These are phyloP conservation scores for Sanghuangporus weigelae DNA, from an alignment of 1,284 basidiomycete species.

Conservation along the genomic window DNA sequence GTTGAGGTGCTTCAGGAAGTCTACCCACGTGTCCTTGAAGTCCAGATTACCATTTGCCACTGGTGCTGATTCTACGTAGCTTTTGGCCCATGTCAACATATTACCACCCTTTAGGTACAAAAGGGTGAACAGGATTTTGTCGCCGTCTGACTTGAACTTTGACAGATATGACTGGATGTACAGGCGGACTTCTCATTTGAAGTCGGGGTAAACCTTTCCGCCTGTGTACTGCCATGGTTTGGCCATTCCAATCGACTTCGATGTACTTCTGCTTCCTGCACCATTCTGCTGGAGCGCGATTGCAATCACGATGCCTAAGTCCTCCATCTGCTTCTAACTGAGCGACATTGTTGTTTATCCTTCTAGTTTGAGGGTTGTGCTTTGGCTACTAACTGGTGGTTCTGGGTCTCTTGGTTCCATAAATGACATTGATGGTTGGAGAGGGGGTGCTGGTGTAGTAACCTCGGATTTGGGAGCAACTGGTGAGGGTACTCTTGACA, in stretches of 20 bases:
- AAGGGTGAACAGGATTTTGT: background rate
- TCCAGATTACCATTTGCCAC: background rate
- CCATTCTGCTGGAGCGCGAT: too few relatives aligned
- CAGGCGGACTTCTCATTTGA: background rate
- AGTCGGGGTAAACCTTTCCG: background rate
- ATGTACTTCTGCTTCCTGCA: too few relatives aligned
- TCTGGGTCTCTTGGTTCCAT: too few relatives aligned
- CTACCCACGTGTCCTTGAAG: background rate
- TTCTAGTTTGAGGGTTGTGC: too few relatives aligned
- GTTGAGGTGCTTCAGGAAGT: background rate
- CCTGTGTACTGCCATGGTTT: background rate
- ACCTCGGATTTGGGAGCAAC: too few relatives aligned
- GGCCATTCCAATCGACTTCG: background rate
- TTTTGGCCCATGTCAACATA: background rate
- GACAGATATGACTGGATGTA: background rate
- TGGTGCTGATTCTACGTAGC: background rate
- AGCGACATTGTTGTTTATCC: too few relatives aligned
- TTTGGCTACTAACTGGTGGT: too few relatives aligned
- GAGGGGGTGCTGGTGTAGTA: too few relatives aligned
- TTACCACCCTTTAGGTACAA: background rate
- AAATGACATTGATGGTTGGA: too few relatives aligned
- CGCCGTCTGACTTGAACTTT: background rate
- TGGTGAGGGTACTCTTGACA: too few relatives aligned
- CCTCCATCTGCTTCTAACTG: too few relatives aligned
- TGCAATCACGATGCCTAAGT: too few relatives aligned